Evolutionary conservation across 2,329 filamentous ascomycete species (phyloP).

Genomic region (Chaetomium globosum): DNA sequence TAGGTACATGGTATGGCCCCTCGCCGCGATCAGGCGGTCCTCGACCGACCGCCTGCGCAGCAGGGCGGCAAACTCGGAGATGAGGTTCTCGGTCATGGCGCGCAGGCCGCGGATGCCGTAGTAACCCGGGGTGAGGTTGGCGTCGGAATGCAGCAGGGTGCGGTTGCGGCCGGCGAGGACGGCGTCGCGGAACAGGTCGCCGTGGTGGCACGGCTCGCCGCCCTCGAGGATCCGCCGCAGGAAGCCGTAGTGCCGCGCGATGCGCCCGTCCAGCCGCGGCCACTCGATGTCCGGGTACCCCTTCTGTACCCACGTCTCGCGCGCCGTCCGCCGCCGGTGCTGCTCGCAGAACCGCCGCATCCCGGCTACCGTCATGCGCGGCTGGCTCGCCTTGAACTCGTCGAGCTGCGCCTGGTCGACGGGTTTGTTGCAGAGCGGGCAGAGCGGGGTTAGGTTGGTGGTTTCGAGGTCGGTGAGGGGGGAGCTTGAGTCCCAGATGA

Average conservation of each 20-base stretch:
- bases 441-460: slow-evolving; percentile 45
- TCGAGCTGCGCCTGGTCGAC: slow-evolving; percentile 61
- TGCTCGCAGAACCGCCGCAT: slow-evolving; percentile 66
- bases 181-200: slow-evolving; percentile 56
- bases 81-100: slow-evolving; percentile 71
- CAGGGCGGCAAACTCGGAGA: slow-evolving; percentile 59
- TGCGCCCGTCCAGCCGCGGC: slow-evolving; percentile 60
- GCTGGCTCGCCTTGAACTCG: slow-evolving; percentile 49
- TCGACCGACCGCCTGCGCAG: slow-evolving; percentile 64
- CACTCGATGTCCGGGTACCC: slow-evolving; percentile 75
- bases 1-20: slow-evolving; percentile 69
- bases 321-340: slow-evolving; percentile 61
- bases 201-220: slow-evolving; percentile 60
- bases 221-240: slow-evolving; percentile 64
- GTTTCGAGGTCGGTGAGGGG: slow-evolving; percentile 23
- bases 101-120: slow-evolving; percentile 77
- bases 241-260: slow-evolving; percentile 57
- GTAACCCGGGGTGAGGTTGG: slow-evolving; percentile 72
- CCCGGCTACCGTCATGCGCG: slow-evolving; percentile 57
- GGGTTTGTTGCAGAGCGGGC: slow-evolving; percentile 67
- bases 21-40: slow-evolving; percentile 66
- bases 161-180: slow-evolving; percentile 61
- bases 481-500: slow-evolving; percentile 14
- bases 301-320: slow-evolving; percentile 50
- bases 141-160: slow-evolving; percentile 61